Conservation (phyloP, 371 early-diverging fungal species). For the Mortierella sp. region DNA sequence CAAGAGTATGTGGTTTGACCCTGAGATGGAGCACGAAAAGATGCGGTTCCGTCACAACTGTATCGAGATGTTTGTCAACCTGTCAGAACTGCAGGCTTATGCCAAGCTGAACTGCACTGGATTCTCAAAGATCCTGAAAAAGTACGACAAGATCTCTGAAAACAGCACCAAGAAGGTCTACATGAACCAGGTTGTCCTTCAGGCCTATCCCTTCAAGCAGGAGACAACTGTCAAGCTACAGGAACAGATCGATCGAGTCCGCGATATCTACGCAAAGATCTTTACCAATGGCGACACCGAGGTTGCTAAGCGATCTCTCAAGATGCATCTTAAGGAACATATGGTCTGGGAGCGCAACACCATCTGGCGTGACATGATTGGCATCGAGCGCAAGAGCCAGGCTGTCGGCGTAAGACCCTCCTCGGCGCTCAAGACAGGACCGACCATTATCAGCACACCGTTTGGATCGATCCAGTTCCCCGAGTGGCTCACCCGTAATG, state of each 20-base stretch:
- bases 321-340: slow-evolving; percentile 88
- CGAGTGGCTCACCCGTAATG: slow-evolving; percentile 59
- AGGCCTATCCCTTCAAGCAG: slow-evolving; percentile 76
- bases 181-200: slow-evolving; percentile 70
- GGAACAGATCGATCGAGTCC: slow-evolving; percentile 73
- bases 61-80: slow-evolving; percentile 80
- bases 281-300: slow-evolving; percentile 68
- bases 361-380: slow-evolving; percentile 97
- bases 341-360: slow-evolving; percentile 98
- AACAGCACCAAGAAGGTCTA: slow-evolving; percentile 54
- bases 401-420: slow-evolving; percentile 72
- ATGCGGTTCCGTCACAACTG: slow-evolving; percentile 55
- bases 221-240: slow-evolving; percentile 71
- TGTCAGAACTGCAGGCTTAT: slow-evolving; percentile 92
- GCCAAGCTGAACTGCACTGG: slow-evolving; percentile 95
- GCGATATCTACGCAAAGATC: slow-evolving; percentile 70
- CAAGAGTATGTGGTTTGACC: slow-evolving; percentile 52
- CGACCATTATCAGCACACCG: slow-evolving; percentile 60
- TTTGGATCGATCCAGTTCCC: slow-evolving; percentile 62
- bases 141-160: slow-evolving; percentile 94
- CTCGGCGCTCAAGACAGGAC: slow-evolving; percentile 21
- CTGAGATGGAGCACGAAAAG: slow-evolving; percentile 51
- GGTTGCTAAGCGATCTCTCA: slow-evolving; percentile 81
- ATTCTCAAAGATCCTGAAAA: slow-evolving; percentile 96
- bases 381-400: slow-evolving; percentile 86